Percentiles rank a stretch among this genome's conserved stretches.
Conservation (phyloP, 2,329 filamentous ascomycete species). For the Pseudogymnoascus sp. region DNA sequence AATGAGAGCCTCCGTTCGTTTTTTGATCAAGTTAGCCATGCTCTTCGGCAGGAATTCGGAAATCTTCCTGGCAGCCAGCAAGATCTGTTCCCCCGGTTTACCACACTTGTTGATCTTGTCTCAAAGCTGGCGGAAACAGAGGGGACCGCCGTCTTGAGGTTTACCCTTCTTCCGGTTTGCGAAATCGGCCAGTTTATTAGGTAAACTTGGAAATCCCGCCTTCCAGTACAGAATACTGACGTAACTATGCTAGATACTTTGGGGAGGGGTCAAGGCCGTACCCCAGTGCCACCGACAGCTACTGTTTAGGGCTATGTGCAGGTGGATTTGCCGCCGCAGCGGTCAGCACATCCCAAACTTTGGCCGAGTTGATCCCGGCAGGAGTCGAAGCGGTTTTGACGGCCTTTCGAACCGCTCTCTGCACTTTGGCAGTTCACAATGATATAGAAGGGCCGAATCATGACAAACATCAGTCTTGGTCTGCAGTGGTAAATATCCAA, state of each 20-base stretch:
- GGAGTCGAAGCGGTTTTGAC: conserved; percentile 22
- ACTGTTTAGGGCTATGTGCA: conserved; percentile 21
- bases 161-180: not conserved
- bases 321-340: conserved; percentile 23
- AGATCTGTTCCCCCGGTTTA: not conserved
- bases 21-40: not conserved
- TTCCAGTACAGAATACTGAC: not conserved
- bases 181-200: conserved; percentile 1
- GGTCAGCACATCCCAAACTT: conserved; percentile 18
- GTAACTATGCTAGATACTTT: not conserved
- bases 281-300: not conserved
- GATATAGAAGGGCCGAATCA: not conserved
- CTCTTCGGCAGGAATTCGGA: not conserved
- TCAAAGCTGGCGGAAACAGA: not conserved
- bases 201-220: not conserved
- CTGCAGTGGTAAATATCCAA: not conserved
- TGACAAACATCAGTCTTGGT: conserved; percentile 12
- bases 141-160: not conserved
- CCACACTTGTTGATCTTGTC: conserved; percentile 2
- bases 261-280: not conserved
- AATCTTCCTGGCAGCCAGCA: not conserved
- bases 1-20: not conserved
- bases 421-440: not conserved
- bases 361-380: conserved; percentile 19
- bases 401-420: conserved; percentile 20